Evolutionary conservation across 371 early-diverging fungal species (phyloP).

Genomic region (Apophysomyces ossiformis): DNA sequence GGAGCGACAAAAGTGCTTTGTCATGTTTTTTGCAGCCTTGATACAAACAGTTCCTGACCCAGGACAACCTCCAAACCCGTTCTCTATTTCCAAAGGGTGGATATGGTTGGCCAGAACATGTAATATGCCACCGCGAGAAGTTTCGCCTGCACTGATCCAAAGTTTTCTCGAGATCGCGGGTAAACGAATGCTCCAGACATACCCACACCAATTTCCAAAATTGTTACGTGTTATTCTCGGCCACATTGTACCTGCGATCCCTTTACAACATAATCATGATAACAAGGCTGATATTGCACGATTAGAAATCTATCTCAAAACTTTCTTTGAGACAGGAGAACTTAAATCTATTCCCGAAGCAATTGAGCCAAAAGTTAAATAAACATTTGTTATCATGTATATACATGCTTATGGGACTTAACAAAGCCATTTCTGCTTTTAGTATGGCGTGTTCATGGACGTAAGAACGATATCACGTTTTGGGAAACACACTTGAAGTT

Average conservation of each 20-base stretch:
- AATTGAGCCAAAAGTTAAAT: neutral
- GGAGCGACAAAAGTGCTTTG: constrained; percentile 73
- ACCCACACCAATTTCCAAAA: constrained; percentile 44
- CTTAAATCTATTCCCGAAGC: neutral
- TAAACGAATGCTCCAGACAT: constrained; percentile 30
- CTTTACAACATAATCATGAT: constrained; percentile 18
- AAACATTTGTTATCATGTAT: no score
- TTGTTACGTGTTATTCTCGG: constrained; percentile 30
- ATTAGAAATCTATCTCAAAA: neutral
- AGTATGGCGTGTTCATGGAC: no score
- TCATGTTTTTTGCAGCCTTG: constrained; percentile 80
- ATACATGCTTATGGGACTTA: no score
- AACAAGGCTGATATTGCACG: constrained; percentile 16
- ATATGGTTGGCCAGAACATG: constrained; percentile 78
- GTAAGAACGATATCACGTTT: no score
- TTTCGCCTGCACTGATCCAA: constrained; percentile 71
- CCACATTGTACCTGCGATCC: constrained; percentile 21
- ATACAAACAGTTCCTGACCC: constrained; percentile 63
- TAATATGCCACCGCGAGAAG: constrained; percentile 73
- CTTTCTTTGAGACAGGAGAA: constrained; percentile 3
- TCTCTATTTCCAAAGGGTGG: constrained; percentile 76
- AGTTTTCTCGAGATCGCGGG: constrained; percentile 68
- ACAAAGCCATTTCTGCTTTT: no score
- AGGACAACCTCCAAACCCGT: constrained; percentile 53
- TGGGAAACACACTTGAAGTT: no score